These are phyloP conservation scores for Phytophthora tubulina DNA, from an alignment of 352 stramenopile species.

Conservation along the genomic window DNA sequence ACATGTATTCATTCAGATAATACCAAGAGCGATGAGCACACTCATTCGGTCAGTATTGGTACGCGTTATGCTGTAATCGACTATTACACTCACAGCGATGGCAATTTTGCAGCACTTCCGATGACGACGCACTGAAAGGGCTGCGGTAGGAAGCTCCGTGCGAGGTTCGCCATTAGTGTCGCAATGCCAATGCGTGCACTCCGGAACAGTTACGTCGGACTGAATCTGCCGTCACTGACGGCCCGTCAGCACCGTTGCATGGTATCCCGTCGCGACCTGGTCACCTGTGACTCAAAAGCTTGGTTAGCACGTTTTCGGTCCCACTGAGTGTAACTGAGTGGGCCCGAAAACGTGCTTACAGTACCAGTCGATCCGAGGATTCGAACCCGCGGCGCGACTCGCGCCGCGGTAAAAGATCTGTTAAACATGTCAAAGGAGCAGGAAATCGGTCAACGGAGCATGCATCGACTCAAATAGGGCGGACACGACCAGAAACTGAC, in stretches of 20 bases:
- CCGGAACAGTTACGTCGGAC: background rate
- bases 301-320: constrained; percentile 8
- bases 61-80: too few species aligned
- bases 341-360: too few species aligned
- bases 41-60: too few species aligned
- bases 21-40: too few species aligned
- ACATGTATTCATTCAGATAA: too few species aligned
- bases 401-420: constrained; percentile 13
- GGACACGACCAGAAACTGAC: constrained; percentile 33
- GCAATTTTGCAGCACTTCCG: background rate
- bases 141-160: background rate
- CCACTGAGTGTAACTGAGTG: constrained; percentile 1
- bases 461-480: constrained; percentile 7
- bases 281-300: background rate
- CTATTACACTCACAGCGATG: background rate
- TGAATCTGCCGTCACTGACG: constrained; percentile 1
- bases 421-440: constrained; percentile 18
- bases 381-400: constrained; percentile 20
- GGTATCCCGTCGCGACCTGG: too few species aligned
- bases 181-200: constrained; percentile 1
- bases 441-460: constrained; percentile 14
- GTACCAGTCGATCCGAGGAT: background rate
- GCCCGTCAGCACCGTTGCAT: too few species aligned
- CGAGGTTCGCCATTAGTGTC: constrained; percentile 5
- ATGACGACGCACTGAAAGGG: background rate